Evolutionary conservation across 2,329 filamentous ascomycete species (phyloP).

Genomic region (Tolypocladium guangdongense): DNA sequence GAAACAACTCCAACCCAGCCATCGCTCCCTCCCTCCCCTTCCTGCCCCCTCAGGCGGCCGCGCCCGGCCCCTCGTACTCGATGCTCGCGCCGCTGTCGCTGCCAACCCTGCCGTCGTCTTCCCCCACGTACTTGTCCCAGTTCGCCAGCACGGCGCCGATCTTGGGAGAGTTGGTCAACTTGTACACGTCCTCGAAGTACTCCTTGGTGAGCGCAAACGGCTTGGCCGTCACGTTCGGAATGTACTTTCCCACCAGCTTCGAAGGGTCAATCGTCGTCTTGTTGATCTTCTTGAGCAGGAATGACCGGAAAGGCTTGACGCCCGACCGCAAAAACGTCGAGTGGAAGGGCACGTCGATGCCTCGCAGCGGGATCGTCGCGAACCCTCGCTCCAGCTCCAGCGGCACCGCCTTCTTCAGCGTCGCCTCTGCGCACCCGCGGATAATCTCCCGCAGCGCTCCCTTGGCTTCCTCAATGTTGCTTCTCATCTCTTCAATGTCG

Average conservation of each 20-base stretch:
- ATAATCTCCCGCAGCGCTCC: constrained; percentile 85
- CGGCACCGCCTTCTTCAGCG: constrained; percentile 77
- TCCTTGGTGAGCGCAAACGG: constrained; percentile 95
- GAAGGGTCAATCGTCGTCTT: constrained; percentile 96
- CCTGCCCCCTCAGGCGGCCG: constrained; percentile 26
- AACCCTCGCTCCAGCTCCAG: constrained; percentile 89
- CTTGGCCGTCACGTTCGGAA: constrained; percentile 93
- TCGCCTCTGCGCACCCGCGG: constrained; percentile 74
- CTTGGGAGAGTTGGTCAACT: constrained; percentile 72
- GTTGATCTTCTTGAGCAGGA: constrained; percentile 99
- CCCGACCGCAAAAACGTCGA: constrained; percentile 95
- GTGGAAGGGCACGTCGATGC: constrained; percentile 99
- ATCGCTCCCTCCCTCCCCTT: constrained; percentile 10
- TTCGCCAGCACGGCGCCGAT: constrained; percentile 77
- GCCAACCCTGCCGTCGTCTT: constrained; percentile 28
- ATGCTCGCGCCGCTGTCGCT: constrained; percentile 29
- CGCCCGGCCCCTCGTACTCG: constrained; percentile 29
- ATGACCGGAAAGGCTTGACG: constrained; percentile 97
- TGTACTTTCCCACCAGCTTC: constrained; percentile 97
- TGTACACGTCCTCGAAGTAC: constrained; percentile 99
- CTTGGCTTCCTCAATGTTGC: constrained; percentile 85
- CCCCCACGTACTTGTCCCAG: constrained; percentile 61
- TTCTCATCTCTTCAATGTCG: constrained; percentile 87
- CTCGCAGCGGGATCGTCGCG: constrained; percentile 90
- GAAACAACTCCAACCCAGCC: not conserved